A percentile compares a stretch with the other conserved stretches of the same genome.
phyloP scores from a whole-genome alignment of 2,329 filamentous ascomycete species.

The Fusarium subtropicale region DNA sequence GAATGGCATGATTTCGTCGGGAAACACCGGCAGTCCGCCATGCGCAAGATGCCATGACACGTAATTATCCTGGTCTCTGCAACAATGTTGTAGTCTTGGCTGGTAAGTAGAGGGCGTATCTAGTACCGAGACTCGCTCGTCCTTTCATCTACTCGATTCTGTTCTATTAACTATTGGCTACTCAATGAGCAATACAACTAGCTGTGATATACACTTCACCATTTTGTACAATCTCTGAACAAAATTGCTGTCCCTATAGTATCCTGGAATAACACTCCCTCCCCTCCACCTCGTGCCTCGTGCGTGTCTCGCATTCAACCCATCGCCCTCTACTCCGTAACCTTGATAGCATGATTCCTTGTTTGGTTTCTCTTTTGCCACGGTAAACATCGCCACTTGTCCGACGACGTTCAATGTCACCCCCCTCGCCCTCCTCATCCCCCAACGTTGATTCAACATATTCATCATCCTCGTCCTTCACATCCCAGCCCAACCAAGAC shows the following conservation, averaged over 20 bases:
- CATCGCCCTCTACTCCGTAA: background rate
- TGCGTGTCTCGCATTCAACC: slow-evolving; percentile 31
- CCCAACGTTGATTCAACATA: slow-evolving; percentile 27
- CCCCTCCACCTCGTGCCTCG: slow-evolving; percentile 3
- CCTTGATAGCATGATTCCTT: slow-evolving; percentile 27
- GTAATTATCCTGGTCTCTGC: slow-evolving; percentile 30
- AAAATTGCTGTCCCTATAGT: slow-evolving; percentile 10
- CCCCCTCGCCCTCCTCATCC: slow-evolving; percentile 25
- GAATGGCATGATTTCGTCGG: slow-evolving; percentile 48
- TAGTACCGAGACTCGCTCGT: background rate
- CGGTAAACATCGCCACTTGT: slow-evolving; percentile 26
- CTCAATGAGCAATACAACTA: background rate
- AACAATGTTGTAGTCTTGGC: slow-evolving; percentile 9
- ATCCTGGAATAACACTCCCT: slow-evolving; percentile 32
- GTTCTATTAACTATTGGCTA: background rate
- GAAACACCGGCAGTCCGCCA: slow-evolving; percentile 40
- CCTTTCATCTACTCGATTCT: background rate
- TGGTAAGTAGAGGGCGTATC: slow-evolving; percentile 16
- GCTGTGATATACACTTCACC: slow-evolving; percentile 24
- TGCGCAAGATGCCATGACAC: slow-evolving; percentile 20
- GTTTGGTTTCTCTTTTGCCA: slow-evolving; percentile 28
- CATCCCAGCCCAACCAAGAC: slow-evolving; percentile 23
- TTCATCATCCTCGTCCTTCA: slow-evolving; percentile 21
- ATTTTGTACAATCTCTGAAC: slow-evolving; percentile 29
- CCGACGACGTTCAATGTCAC: slow-evolving; percentile 41